phyloP scores from a whole-genome alignment of 352 stramenopile species.

The Nothophytophthora sp. region DNA sequence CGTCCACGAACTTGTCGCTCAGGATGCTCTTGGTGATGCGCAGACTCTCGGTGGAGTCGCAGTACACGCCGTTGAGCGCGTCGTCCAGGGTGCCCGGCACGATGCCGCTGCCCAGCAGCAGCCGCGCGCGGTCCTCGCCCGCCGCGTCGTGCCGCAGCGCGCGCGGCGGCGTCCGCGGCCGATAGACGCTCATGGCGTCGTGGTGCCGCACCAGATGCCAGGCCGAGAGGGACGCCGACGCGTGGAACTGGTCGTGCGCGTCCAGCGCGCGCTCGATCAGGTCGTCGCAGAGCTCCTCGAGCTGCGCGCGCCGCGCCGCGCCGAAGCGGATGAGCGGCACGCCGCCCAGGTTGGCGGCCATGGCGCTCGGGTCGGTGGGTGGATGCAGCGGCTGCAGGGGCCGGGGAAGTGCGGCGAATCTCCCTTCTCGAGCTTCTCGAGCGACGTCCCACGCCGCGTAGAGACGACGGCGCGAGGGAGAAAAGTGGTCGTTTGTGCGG shows the following conservation, averaged over 20 bases:
- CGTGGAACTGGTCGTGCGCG: constrained; percentile 51
- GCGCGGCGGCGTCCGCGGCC: constrained; percentile 16
- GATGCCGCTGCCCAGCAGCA: constrained; percentile 57
- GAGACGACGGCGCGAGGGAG: no score
- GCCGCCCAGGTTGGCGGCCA: constrained; percentile 23
- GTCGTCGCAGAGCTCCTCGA: constrained; percentile 50
- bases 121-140: constrained; percentile 5
- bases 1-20: constrained; percentile 54
- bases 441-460: no score
- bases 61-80: constrained; percentile 49
- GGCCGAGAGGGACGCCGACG: constrained; percentile 23
- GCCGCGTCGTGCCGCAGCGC: neutral
- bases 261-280: constrained; percentile 52
- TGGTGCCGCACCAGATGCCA: constrained; percentile 54
- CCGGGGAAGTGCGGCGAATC: no score
- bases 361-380: constrained; percentile 9
- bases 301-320: constrained; percentile 35
- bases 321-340: constrained; percentile 36
- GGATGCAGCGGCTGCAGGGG: neutral
- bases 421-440: no score
- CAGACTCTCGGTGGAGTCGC: constrained; percentile 53
- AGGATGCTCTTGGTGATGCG: constrained; percentile 52
- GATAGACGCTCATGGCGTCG: constrained; percentile 52
- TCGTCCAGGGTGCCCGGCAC: constrained; percentile 51
- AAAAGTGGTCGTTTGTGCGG: no score